Evolutionary conservation across 345 rosid genomes (phyloP), one percentile per base, ranked within the genome.

Genomic region (Draba incana): DNA sequence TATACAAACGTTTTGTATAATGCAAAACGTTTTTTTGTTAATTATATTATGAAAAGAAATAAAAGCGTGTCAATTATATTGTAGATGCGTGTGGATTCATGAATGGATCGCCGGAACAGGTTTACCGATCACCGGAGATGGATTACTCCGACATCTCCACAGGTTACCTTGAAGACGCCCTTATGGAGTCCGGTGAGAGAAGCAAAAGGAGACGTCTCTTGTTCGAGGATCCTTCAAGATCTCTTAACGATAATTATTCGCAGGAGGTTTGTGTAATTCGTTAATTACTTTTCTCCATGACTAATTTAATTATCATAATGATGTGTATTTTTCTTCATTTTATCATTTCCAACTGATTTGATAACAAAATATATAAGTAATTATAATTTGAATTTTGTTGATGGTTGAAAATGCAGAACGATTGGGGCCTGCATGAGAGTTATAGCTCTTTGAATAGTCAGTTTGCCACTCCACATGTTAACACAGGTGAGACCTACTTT

Each of bases 121-220:
- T 8, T 38, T 79, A 1, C 75, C 75, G 15, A 76, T 81, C 57
- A 77, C 86, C 68, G 78, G 79, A 49, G 41, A 55, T 62, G 31
- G 74, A 68, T 16, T 62, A 68, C 25, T 73, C 82, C 51, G 92
- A 85, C 69, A 76, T 83, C n/a, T 90, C 98, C 12, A 83, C 96
- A 51, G 98, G 98, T 35, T 92, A 92, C 57, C 82, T 92, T 13
- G 90, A 92, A 72, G 98, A 92, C 60, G 98, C 96, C 25, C 68
- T 92, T 64, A 71, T 85, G 3, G 90, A 86, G 73, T 85, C 82
- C 41, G 76, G 73, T n/a, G 92, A 81, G 57, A 72, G 82, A 53
- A 83, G 88, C 61, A 92, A 90, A 80, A 80, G 90, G 47, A 76
- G 92, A 59, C 86, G 96, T 30, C 68, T 90, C 77, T 38, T 75